Percentiles rank a stretch among this genome's conserved stretches.
phyloP scores from a whole-genome alignment of 805 yeast genomes.

The Lachancea fermentati region DNA sequence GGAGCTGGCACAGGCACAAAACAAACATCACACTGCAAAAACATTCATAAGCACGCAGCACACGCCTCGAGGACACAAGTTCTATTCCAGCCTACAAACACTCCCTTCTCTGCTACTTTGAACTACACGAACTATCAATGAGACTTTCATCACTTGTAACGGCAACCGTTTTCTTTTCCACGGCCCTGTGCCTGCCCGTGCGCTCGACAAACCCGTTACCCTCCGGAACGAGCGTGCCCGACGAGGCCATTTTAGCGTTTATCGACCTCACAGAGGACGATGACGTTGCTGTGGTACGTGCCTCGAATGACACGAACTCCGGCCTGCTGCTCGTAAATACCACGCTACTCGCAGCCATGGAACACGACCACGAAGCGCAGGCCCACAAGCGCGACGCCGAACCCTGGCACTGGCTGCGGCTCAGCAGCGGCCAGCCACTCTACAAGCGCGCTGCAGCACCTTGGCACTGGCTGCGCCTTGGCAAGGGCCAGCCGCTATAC shows the following conservation, averaged over 20 bases:
- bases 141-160: not conserved
- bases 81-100: not conserved
- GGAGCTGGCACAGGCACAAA: not conserved
- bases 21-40: not conserved
- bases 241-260: slow-evolving; percentile 29
- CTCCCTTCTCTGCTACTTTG: not conserved
- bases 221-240: slow-evolving; percentile 15
- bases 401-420: slow-evolving; percentile 28
- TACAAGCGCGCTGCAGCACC: slow-evolving; percentile 27
- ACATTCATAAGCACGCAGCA: not conserved
- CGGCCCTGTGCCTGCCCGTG: not conserved
- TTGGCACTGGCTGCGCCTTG: slow-evolving; percentile 26
- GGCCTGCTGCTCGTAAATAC: slow-evolving; percentile 31
- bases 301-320: slow-evolving; percentile 23
- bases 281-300: slow-evolving; percentile 27
- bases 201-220: no score
- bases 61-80: not conserved
- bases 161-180: not conserved
- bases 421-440: slow-evolving; percentile 16
- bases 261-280: slow-evolving; percentile 25
- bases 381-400: slow-evolving; percentile 11
- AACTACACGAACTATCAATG: not conserved
- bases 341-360: slow-evolving; percentile 24
- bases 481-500: slow-evolving; percentile 24
- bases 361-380: slow-evolving; percentile 9